Evolutionary conservation across 176 grass and related monocot species (phyloP).

Genomic region (Carex parvula): DNA sequence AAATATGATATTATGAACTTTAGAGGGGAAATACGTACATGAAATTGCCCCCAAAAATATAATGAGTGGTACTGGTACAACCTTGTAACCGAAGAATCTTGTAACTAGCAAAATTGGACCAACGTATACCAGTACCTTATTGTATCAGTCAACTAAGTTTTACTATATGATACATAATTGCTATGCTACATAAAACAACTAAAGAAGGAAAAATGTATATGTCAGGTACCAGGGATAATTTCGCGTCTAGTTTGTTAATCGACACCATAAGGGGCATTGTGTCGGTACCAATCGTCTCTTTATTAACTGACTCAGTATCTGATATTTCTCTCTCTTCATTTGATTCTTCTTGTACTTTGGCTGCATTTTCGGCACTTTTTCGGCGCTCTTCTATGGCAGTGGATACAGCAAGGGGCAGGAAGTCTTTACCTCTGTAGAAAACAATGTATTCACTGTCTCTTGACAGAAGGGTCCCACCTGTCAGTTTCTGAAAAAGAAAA

Average conservation of each 20-base stretch:
- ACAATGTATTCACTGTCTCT: slow-evolving; percentile 72
- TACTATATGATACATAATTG: neutral
- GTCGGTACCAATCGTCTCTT: slow-evolving; percentile 13
- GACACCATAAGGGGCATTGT: neutral
- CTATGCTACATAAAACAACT: neutral
- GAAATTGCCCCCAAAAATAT: neutral
- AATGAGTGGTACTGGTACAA: neutral
- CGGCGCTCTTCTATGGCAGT: slow-evolving; percentile 69
- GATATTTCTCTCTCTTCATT: slow-evolving; percentile 24
- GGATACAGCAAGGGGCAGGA: slow-evolving; percentile 66
- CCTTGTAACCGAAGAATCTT: too few relatives aligned
- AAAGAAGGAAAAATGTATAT: neutral
- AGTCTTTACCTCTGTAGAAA: slow-evolving; percentile 97
- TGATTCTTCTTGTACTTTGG: slow-evolving; percentile 28
- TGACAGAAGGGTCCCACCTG: slow-evolving; percentile 87
- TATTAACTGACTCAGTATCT: slow-evolving; percentile 10
- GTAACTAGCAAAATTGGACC: neutral
- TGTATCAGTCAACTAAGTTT: neutral
- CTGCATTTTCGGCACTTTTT: slow-evolving; percentile 38
- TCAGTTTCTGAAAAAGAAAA: slow-evolving; percentile 53
- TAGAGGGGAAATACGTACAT: too few relatives aligned
- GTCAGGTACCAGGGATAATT: slow-evolving; percentile 52
- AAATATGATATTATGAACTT: too few relatives aligned
- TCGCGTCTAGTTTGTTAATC: slow-evolving; percentile 42
- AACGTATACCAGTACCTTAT: neutral